A percentile compares a stretch with the other conserved stretches of the same genome.
phyloP scores from a whole-genome alignment of 495 filamentous ascomycete genomes.

The Cairneyella variabilis region DNA sequence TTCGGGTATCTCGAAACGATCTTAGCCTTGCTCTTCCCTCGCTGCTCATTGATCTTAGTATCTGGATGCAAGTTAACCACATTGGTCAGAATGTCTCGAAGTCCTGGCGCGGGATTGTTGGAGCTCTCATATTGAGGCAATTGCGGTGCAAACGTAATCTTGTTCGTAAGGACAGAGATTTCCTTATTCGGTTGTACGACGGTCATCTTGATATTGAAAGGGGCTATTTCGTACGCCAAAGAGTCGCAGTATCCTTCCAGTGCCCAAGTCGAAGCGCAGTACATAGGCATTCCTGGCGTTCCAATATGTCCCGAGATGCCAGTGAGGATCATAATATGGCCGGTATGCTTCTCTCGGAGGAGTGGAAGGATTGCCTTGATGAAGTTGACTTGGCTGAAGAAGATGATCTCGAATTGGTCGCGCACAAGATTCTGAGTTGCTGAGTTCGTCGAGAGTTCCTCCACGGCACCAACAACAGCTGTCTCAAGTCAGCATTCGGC shows the following conservation, averaged over 20 bases:
- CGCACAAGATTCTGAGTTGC: slow-evolving; percentile 74
- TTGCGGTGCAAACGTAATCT: slow-evolving; percentile 75
- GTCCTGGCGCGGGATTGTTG: slow-evolving; percentile 72
- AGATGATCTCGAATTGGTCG: slow-evolving; percentile 90
- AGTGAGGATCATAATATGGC: slow-evolving; percentile 86
- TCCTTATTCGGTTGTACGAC: slow-evolving; percentile 88
- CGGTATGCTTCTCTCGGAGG: slow-evolving; percentile 71
- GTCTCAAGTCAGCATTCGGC: background rate
- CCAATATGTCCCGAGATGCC: slow-evolving; percentile 91
- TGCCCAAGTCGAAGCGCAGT: slow-evolving; percentile 90
- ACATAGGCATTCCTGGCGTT: slow-evolving; percentile 85
- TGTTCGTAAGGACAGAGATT: slow-evolving; percentile 78
- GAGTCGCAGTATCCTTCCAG: slow-evolving; percentile 98
- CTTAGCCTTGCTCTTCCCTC: slow-evolving; percentile 35
- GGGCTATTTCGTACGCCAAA: slow-evolving; percentile 92
- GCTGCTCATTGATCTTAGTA: slow-evolving; percentile 34
- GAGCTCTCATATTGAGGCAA: slow-evolving; percentile 68
- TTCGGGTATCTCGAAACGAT: slow-evolving; percentile 70
- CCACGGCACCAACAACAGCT: slow-evolving; percentile 88
- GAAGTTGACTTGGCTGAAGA: slow-evolving; percentile 92
- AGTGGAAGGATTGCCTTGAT: slow-evolving; percentile 85
- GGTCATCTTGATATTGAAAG: slow-evolving; percentile 94
- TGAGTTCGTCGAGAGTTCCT: slow-evolving; percentile 75
- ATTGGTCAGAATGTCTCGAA: slow-evolving; percentile 74
- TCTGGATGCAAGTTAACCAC: slow-evolving; percentile 57